phyloP scores from a whole-genome alignment of 1,139 yeast species.

The Blastobotrys arbuscula region DNA sequence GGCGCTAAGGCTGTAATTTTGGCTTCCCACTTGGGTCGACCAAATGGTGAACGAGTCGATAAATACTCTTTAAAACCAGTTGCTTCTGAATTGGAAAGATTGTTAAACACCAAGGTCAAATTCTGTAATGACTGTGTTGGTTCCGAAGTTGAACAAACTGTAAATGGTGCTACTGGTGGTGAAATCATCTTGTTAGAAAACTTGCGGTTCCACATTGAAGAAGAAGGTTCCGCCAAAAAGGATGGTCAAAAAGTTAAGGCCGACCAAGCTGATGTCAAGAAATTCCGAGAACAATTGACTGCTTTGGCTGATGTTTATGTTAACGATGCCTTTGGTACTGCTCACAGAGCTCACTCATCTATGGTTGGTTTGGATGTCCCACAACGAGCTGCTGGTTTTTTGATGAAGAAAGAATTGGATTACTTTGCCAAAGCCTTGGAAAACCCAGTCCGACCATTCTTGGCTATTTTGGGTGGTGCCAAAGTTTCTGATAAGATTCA shows the following conservation, averaged over 20 bases:
- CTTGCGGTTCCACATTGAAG: conserved; percentile 89
- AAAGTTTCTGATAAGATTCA: conserved; percentile 97
- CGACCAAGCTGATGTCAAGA: conserved; percentile 69
- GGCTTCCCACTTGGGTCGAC: conserved; percentile 97
- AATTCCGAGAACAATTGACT: conserved; percentile 82
- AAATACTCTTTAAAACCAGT: conserved; percentile 92
- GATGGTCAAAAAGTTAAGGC: conserved; percentile 91
- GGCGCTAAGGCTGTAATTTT: conserved; percentile 84
- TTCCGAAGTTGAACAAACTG: conserved; percentile 70
- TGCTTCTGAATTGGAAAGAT: conserved; percentile 72
- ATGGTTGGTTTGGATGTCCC: conserved; percentile 94
- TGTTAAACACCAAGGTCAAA: conserved; percentile 63
- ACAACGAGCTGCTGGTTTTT: conserved; percentile 95
- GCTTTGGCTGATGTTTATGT: conserved; percentile 90
- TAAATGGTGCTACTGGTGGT: conserved; percentile 65
- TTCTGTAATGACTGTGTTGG: conserved; percentile 91
- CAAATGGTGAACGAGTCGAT: conserved; percentile 79
- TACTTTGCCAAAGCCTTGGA: conserved; percentile 97
- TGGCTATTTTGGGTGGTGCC: conserved; percentile 98
- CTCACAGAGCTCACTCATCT: conserved; percentile 98
- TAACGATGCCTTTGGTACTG: conserved; percentile 97
- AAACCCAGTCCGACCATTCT: conserved; percentile 93
- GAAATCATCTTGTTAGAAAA: conserved; percentile 80
- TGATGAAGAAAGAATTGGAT: conserved; percentile 91
- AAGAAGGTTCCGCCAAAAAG: conserved; percentile 81